Evolutionary conservation across 768 basidiomycete species (phyloP), one percentile per base, ranked within the genome.

Genomic region (Trichaptum fuscoviolaceum): DNA sequence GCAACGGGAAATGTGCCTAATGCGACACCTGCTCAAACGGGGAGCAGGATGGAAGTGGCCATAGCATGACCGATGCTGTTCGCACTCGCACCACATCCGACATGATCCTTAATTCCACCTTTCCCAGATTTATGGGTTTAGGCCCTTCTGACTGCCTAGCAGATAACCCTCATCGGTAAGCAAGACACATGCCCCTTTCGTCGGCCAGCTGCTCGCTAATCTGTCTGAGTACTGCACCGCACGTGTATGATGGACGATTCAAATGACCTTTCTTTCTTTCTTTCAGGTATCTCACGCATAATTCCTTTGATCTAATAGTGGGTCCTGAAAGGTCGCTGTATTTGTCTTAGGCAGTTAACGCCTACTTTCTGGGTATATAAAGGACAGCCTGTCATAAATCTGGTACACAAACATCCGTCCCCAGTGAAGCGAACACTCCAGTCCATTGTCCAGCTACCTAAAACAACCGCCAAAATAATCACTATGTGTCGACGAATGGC

Each of bases 401-500:
- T 64, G 67, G 73, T 64, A 67, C 42, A 52, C 42, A 67, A 58
- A 70, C 69, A 23, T 76, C 70, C 63, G 62, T 17, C 68, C 67
- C 64, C 70, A 70, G 25, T 74, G 75, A 62, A 34, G 67, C 63
- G 71, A 73, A 12, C 74, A 75, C 63, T 69, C 71, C 5, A 71
- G 69, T 60, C 70, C 75, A 65, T 63, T 75, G 64, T 36, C 24
- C 18, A n/a, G 35, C 18, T 62, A 63, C 58, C 10, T 1, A 57
- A 23, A 34, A 62, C 62, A 24, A 52, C 35, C 26, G 58, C 61
- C n/a, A n/a, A n/a, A n/a, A 59, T 12, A 20, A 52, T 12, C 42
- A 73, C 58, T 66, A 92, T 92, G 91, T 92, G 91, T 75, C 85
- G 80, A 80, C 86, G 85, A 76, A 81, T 91, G 76, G 88, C 91